Evolutionary conservation across 2,329 filamentous ascomycete species (phyloP), one percentile per base, ranked within the genome.

Genomic region (Cercospora sp.): DNA sequence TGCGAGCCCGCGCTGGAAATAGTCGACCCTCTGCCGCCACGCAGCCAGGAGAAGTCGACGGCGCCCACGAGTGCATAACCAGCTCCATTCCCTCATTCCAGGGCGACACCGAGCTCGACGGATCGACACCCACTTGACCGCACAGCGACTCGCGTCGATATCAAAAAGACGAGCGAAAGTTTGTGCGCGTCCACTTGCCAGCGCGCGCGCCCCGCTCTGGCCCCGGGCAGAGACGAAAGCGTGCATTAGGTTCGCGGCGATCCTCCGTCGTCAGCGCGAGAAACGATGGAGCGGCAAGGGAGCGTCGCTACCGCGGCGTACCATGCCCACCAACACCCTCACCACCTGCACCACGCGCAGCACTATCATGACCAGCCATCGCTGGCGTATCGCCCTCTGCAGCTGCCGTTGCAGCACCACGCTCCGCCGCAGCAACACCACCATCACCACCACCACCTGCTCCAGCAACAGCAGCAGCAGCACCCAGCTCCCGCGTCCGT

Each of bases 341-440:
- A 68, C 53, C 66, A 57, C 45, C 69, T 61, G 53, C 68, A 67
- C 28, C 66, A 59, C 61, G 66, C 72, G 64, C 70, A 68, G 65
- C 69, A 70, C 51, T 75, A 77, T 68, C 74, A 76, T 74, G 72
- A 76, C 55, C 72, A 72, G 76, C 71, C 74, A 40, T 72, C 77
- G 73, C 77, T 79, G 75, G 77, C 75, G 71, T 81, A 80, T 70
- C 75, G 75, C 71, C 72, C 75, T 69, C 71, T 77, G 73, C 78
- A 76, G 74, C 77, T 80, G 75, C 78, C 80, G 70, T 75, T 80
- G 75, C 80, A 79, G 77, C 77, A 64, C 37, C 16, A n/a, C 37
- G 37, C 37, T n/a, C 37, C 37, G 16, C 37, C 37, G 65, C 65
- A 64, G 63, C 69, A 66, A 26, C 67, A 69, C 43, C 75, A 71